Percentiles rank a stretch among this genome's conserved stretches.
Conservation (phyloP, 352 stramenopile species). For the Globisporangium paroecandrum region DNA sequence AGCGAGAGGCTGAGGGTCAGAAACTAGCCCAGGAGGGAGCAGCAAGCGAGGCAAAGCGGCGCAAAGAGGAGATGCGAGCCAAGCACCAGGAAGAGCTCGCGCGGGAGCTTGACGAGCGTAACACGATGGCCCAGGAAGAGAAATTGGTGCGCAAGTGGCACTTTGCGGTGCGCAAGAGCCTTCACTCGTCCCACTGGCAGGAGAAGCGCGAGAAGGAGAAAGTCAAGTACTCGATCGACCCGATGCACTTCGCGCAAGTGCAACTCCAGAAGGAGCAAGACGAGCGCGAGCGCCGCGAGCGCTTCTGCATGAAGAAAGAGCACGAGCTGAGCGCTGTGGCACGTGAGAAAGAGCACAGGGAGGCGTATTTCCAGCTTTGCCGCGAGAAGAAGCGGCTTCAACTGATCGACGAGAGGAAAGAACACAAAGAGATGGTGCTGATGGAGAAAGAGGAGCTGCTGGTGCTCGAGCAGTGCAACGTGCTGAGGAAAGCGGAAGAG, state of each 20-base stretch:
- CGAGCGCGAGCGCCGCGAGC: slow-evolving; percentile 53
- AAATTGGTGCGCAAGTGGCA: slow-evolving; percentile 31
- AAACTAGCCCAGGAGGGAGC: slow-evolving; percentile 10
- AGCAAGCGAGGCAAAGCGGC: slow-evolving; percentile 18
- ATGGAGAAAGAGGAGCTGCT: slow-evolving; percentile 52
- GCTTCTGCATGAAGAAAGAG: slow-evolving; percentile 40
- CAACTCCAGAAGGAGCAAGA: slow-evolving; percentile 35
- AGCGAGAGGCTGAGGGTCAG: slow-evolving; percentile 8
- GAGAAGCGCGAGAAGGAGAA: slow-evolving; percentile 45
- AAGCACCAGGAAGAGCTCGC: slow-evolving; percentile 39
- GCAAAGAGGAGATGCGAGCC: slow-evolving; percentile 25
- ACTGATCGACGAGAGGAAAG: slow-evolving; percentile 26
- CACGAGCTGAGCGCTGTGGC: slow-evolving; percentile 26
- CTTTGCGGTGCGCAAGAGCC: slow-evolving; percentile 39
- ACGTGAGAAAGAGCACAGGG: slow-evolving; percentile 36
- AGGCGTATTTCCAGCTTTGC: slow-evolving; percentile 37
- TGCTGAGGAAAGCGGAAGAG: slow-evolving; percentile 21
- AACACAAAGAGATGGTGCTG: slow-evolving; percentile 27
- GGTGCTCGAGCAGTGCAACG: slow-evolving; percentile 15
- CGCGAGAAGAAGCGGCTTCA: slow-evolving; percentile 30
- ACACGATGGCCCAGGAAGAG: slow-evolving; percentile 39
- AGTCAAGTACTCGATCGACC: slow-evolving; percentile 47
- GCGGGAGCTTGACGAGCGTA: slow-evolving; percentile 29
- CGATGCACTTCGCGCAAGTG: slow-evolving; percentile 47
- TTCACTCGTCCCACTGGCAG: slow-evolving; percentile 35